phyloP scores from a whole-genome alignment of 2,329 filamentous ascomycete genomes.

The Tolypocladium inflatum region DNA sequence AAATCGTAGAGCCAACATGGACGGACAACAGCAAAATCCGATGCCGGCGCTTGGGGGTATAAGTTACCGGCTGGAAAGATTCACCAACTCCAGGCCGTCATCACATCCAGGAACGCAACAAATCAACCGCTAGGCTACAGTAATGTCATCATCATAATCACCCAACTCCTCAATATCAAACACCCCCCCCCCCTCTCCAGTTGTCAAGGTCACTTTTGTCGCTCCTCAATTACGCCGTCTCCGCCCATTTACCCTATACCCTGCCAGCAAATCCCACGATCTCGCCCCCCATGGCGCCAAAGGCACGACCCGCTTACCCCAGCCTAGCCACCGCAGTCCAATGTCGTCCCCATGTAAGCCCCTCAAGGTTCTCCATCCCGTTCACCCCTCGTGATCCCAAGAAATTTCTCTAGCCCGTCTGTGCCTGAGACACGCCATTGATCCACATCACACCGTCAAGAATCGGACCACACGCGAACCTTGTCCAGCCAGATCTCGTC shows the following conservation, averaged over 20 bases:
- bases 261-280: neutral
- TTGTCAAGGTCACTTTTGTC: neutral
- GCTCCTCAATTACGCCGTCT: neutral
- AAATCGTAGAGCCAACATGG: no score
- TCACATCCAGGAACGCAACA: neutral
- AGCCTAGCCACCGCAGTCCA: neutral
- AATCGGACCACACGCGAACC: neutral
- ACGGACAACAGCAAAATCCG: no score
- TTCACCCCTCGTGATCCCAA: neutral
- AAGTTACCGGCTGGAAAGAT: neutral
- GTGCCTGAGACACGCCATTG: neutral
- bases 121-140: neutral
- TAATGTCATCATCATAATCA: neutral
- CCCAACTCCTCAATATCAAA: neutral
- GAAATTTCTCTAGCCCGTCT: neutral
- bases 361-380: neutral
- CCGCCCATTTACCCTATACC: neutral
- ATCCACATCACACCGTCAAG: neutral
- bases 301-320: neutral
- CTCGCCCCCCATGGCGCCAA: neutral
- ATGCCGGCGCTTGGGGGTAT: no score
- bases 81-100: neutral
- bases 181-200: neutral
- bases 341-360: neutral
- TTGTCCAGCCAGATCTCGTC: neutral